phyloP scores from a whole-genome alignment of 805 yeast species.

The Hagleromyces aurorensis region DNA sequence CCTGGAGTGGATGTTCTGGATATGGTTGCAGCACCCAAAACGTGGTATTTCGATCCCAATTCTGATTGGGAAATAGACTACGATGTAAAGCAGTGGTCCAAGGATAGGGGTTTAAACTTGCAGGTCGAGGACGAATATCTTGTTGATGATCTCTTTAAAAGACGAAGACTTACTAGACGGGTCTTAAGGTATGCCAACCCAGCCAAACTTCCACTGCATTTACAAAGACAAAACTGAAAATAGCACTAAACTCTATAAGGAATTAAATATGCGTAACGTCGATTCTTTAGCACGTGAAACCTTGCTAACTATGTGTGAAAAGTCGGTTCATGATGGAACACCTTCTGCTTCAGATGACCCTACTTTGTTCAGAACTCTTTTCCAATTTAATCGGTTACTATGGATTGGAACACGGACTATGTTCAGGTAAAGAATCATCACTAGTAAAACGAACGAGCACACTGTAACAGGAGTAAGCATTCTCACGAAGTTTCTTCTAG shows the following conservation, averaged over 20 bases:
- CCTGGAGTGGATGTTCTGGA: constrained; percentile 49
- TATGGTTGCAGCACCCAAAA: constrained; percentile 56
- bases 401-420: constrained; percentile 61
- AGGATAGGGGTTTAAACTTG: constrained; percentile 35
- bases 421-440: constrained; percentile 47
- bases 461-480: constrained; percentile 62
- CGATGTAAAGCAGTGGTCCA: constrained; percentile 45
- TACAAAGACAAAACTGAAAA: constrained; percentile 1
- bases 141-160: constrained; percentile 41
- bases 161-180: constrained; percentile 48
- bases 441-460: constrained; percentile 45
- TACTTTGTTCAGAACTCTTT: constrained; percentile 44
- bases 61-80: constrained; percentile 60
- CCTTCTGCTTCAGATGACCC: constrained; percentile 72
- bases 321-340: constrained; percentile 66
- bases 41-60: constrained; percentile 62
- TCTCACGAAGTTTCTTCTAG: constrained; percentile 48
- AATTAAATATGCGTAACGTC: no score
- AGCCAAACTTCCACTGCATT: constrained; percentile 28
- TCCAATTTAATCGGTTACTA: constrained; percentile 61
- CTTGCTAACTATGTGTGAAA: no score
- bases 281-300: no score
- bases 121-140: constrained; percentile 44
- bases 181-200: constrained; percentile 42
- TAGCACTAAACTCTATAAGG: no score